Conservation (phyloP, 768 basidiomycete species). For the Termitomyces sp. region DNA sequence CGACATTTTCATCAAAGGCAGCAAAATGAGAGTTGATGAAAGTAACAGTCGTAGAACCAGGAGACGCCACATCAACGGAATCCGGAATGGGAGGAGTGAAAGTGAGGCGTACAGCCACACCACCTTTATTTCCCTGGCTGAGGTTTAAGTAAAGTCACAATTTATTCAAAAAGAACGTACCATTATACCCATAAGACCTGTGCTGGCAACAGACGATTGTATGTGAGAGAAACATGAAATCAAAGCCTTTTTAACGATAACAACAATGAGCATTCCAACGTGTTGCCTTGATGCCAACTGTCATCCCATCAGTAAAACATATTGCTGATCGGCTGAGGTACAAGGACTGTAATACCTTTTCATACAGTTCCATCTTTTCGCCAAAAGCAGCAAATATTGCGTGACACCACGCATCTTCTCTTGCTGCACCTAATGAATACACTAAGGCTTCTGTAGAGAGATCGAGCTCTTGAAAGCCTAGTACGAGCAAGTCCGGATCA, state of each 20-base stretch:
- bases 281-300: slow-evolving; percentile 5
- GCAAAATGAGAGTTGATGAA: slow-evolving; percentile 83
- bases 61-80: slow-evolving; percentile 8
- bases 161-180: slow-evolving; percentile 27
- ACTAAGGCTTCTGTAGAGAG: slow-evolving; percentile 73
- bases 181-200: slow-evolving; percentile 77
- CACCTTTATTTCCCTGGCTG: slow-evolving; percentile 79
- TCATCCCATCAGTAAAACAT: neutral
- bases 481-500: slow-evolving; percentile 65
- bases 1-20: slow-evolving; percentile 75
- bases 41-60: slow-evolving; percentile 47
- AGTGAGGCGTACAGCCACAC: slow-evolving; percentile 55
- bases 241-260: slow-evolving; percentile 50
- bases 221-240: slow-evolving; percentile 48
- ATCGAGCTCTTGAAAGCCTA: slow-evolving; percentile 81
- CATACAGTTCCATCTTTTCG: slow-evolving; percentile 54
- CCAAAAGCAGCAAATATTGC: slow-evolving; percentile 70
- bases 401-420: slow-evolving; percentile 67
- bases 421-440: slow-evolving; percentile 54
- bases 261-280: slow-evolving; percentile 5
- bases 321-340: neutral
- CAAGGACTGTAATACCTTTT: slow-evolving; percentile 43
- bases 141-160: neutral
- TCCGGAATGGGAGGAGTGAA: slow-evolving; percentile 37
- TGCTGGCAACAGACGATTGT: slow-evolving; percentile 47